phyloP scores from a whole-genome alignment of 139 green algal species.

The Coelastrella sp. region DNA sequence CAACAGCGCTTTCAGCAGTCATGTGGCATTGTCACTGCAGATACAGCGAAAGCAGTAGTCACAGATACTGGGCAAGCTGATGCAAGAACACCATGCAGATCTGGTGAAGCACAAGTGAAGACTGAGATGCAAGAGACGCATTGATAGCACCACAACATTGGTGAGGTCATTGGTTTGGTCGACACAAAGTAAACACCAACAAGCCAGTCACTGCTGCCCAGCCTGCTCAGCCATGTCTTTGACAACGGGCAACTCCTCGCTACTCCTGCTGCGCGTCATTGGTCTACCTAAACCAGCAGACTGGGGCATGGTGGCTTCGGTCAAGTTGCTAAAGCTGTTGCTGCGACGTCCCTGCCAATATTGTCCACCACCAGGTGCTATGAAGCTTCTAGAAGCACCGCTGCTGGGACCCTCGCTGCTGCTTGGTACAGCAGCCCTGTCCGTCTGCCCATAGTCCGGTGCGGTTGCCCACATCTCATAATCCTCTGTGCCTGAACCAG shows the following conservation, averaged over 20 bases:
- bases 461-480: conserved; percentile 35
- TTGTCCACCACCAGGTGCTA: conserved; percentile 30
- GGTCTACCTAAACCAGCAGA: neutral
- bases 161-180: too few species aligned
- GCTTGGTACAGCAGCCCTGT: neutral
- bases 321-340: conserved; percentile 46
- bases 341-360: conserved; percentile 28
- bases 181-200: too few species aligned
- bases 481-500: conserved; percentile 28
- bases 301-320: neutral
- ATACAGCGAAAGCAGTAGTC: too few species aligned
- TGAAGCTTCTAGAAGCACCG: conserved; percentile 13
- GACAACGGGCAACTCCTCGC: neutral
- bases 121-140: too few species aligned
- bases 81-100: too few species aligned
- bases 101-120: too few species aligned
- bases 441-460: conserved; percentile 17
- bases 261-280: conserved; percentile 15
- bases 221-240: neutral
- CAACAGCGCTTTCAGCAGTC: too few species aligned
- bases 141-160: too few species aligned
- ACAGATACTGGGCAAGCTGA: too few species aligned
- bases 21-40: too few species aligned
- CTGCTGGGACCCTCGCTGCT: neutral
- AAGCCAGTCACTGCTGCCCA: neutral